Percentiles rank a stretch among this genome's conserved stretches.
Conservation (phyloP, 805 yeast species). For the Pichia phayaonensis region DNA sequence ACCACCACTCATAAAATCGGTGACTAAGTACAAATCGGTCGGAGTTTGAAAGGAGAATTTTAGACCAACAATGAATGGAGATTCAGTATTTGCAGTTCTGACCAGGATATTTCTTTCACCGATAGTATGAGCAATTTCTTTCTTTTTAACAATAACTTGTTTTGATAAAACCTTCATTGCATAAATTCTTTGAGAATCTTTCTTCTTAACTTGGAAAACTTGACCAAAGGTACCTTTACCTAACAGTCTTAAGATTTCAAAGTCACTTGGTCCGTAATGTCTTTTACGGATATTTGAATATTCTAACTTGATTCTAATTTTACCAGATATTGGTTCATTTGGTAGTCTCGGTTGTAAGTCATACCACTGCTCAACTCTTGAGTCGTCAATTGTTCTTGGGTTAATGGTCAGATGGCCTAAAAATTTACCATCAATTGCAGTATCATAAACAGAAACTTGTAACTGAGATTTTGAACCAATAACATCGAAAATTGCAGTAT, state of each 20-base stretch:
- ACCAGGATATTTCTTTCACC: conserved; percentile 95
- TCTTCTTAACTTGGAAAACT: conserved; percentile 91
- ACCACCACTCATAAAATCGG: conserved; percentile 98
- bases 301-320: conserved; percentile 66
- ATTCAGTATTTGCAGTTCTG: conserved; percentile 70
- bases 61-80: conserved; percentile 89
- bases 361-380: conserved; percentile 60
- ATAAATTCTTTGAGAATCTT: conserved; percentile 82
- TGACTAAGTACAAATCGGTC: conserved; percentile 82
- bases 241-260: conserved; percentile 79
- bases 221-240: conserved; percentile 98
- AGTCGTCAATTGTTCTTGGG: conserved; percentile 48
- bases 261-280: conserved; percentile 89
- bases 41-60: conserved; percentile 97
- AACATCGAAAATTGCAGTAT: conserved; percentile 88
- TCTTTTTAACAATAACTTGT: conserved; percentile 91
- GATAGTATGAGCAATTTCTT: conserved; percentile 96
- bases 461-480: conserved; percentile 76
- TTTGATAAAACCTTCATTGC: conserved; percentile 97
- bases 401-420: conserved; percentile 74
- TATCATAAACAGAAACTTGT: conserved; percentile 88
- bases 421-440: conserved; percentile 71
- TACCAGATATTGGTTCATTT: conserved; percentile 74
- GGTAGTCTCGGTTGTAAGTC: conserved; percentile 62
- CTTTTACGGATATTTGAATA: conserved; percentile 63